These are phyloP conservation scores for Nannizziopsis barbatae DNA, from an alignment of 2,329 filamentous ascomycete genomes.

Conservation along the genomic window DNA sequence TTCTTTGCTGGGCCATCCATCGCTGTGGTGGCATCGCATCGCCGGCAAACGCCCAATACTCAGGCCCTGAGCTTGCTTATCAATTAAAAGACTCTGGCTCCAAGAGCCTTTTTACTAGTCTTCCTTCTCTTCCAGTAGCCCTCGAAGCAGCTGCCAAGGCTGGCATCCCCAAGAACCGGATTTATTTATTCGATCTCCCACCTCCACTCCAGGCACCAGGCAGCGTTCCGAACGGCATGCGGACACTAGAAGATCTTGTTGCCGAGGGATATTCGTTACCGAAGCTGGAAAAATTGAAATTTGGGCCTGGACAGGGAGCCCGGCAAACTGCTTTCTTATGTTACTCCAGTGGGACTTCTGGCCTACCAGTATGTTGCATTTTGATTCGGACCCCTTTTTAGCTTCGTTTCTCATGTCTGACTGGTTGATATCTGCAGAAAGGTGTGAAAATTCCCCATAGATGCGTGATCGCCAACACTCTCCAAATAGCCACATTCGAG, in stretches of 20 bases:
- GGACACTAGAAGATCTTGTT: conserved; percentile 57
- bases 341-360: conserved; percentile 71
- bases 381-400: background rate
- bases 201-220: conserved; percentile 41
- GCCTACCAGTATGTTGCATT: conserved; percentile 51
- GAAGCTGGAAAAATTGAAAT: conserved; percentile 31
- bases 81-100: conserved; percentile 60
- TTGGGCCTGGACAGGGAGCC: conserved; percentile 35
- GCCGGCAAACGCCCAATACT: conserved; percentile 66
- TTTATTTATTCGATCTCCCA: conserved; percentile 61
- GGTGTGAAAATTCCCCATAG: conserved; percentile 71
- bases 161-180: conserved; percentile 51
- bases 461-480: conserved; percentile 66
- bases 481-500: conserved; percentile 51
- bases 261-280: conserved; percentile 43
- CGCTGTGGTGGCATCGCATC: conserved; percentile 62
- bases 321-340: conserved; percentile 64
- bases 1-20: conserved; percentile 62
- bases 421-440: conserved; percentile 43
- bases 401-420: conserved; percentile 11
- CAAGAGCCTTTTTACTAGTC: conserved; percentile 60
- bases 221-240: conserved; percentile 39
- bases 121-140: conserved; percentile 53
- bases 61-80: conserved; percentile 56
- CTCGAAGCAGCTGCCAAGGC: conserved; percentile 52